A percentile compares a stretch with the other conserved stretches of the same genome.
phyloP scores from a whole-genome alignment of 176 grass and related monocot species.

The Cenchrus purpureus region DNA sequence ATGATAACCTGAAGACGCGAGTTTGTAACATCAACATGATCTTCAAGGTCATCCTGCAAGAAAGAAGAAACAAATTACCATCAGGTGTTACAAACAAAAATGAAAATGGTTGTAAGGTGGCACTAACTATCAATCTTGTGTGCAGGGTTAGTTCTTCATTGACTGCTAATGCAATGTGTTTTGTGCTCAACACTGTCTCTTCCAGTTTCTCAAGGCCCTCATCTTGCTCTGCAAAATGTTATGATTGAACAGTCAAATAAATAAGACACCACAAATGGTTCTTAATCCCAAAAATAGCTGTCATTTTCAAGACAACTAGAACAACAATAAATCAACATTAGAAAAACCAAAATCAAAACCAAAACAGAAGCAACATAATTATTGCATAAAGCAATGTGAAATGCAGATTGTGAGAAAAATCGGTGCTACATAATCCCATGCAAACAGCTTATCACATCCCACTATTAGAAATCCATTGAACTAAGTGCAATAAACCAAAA shows the following conservation, averaged over 20 bases:
- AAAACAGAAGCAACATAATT: too few relatives aligned
- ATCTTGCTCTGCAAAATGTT: slow-evolving; percentile 79
- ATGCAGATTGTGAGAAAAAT: slow-evolving; percentile 23
- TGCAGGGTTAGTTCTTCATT: slow-evolving; percentile 95
- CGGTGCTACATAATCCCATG: neutral
- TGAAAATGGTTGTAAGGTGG: neutral
- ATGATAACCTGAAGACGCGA: slow-evolving; percentile 74
- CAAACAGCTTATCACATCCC: neutral
- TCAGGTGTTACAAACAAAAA: neutral
- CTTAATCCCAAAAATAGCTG: neutral
- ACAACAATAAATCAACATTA: too few relatives aligned
- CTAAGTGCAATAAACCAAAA: slow-evolving; percentile 1
- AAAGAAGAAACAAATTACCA: slow-evolving; percentile 34
- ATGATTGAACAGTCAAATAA: neutral
- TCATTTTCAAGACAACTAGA: neutral
- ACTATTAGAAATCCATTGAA: neutral
- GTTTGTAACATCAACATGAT: slow-evolving; percentile 82
- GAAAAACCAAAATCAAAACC: too few relatives aligned
- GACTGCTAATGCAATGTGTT: slow-evolving; percentile 97
- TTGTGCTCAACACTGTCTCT: slow-evolving; percentile 91
- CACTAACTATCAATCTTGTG: slow-evolving; percentile 91
- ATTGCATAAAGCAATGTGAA: slow-evolving; percentile 9
- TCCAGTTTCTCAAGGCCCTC: slow-evolving; percentile 91
- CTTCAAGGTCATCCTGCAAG: slow-evolving; percentile 81
- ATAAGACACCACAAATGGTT: neutral